Base-by-base conservation (phyloP, 305 asterid species). In the Fraxinus platypoda region DNA sequence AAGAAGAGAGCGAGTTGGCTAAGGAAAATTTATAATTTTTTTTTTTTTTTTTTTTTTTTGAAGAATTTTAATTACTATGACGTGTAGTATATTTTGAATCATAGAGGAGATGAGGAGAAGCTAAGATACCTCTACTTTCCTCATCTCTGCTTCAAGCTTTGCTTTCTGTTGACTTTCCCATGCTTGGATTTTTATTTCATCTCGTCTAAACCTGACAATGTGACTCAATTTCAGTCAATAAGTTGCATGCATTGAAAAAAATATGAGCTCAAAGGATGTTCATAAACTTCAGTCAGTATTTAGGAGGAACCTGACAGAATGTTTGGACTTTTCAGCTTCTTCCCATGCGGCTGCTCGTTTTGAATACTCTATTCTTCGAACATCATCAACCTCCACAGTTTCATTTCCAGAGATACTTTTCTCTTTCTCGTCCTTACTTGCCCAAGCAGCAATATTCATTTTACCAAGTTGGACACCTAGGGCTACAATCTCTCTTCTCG, bases 401-500 rank as follows among this genome's bases (percentile, higher is more conserved):
- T 86, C 90, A 46, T 80, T 85, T n/a, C 85, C 87, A 0, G 90
- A 79, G 46, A 64, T 28, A 35, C 78, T 80, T 75, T 88, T 92
- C 13, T 88, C 92, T 79, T 85, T 94, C 81, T 90, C 97, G 38
- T 94, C 97, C 81, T 94, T 94, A 84, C 98, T 93, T 11, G 99
- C 99, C 98, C 99, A 95, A 62, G 97, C 98, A 70, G 99, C 99
- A 68, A 95, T 95, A 75, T 91, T 95, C 97, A 90, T 92, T 89
- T 94, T 95, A 6, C 99, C 99, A 25, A 95, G 97, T 75, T 94
- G 96, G 80, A 94, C 93, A 54, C 99, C 99, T 1, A 95, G 91
- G 33, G 97, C 98, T 64, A 91, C 94, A 84, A 95, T 95, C 89
- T 95, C 99, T 89, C 90, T 87, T 84, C 97, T 84, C 23, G 98